Evolutionary conservation across 305 asterid species (phyloP), one percentile per base, ranked within the genome.

Genomic region (Solanum aculeatissimum): DNA sequence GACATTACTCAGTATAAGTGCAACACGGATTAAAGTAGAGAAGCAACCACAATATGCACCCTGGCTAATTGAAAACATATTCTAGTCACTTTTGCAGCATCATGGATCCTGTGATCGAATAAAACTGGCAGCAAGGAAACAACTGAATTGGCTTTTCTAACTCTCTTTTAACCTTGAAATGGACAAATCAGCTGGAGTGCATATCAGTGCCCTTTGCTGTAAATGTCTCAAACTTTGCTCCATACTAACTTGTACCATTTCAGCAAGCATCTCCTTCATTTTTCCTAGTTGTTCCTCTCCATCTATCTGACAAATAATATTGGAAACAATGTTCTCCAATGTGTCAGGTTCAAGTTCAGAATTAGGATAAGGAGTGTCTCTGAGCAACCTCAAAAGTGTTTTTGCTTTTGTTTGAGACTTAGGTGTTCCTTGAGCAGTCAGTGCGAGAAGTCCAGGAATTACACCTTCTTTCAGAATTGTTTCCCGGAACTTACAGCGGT

Each of bases 221-320:
- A 97, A 78, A 85, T 94, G 98, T 84, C 91, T 89, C 70, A 97
- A 91, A 62, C 99, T 97, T 91, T 93, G 97, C 88, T 97, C 98
- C 99, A 95, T 97, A 84, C 99, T 97, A 54, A 97, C 96, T 83
- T 93, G 96, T 54, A 97, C 97, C 99, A 97, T 97, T 84, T 97
- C 99, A 4, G 98, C 90, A 40, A 97, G 93, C 97, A 97, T 94
- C 88, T 94, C 88, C 78, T 91, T 97, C 12, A 98, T 97, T 84
- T 94, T 97, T 27, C 92, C 97, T 0, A 92, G 85, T 77, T 94
- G 97, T 71, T 94, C 97, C 54, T 97, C 96, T 9, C 93, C 95
- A 5, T 95, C 98, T 62, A 97, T 93, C 84, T 88, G 93, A 12
- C 97, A 95, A 82, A 95, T 92, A 9, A 97, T 90, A 32, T 89